phyloP scores from a whole-genome alignment of 2,329 filamentous ascomycete genomes.

The Simplicillium aogashimaense region DNA sequence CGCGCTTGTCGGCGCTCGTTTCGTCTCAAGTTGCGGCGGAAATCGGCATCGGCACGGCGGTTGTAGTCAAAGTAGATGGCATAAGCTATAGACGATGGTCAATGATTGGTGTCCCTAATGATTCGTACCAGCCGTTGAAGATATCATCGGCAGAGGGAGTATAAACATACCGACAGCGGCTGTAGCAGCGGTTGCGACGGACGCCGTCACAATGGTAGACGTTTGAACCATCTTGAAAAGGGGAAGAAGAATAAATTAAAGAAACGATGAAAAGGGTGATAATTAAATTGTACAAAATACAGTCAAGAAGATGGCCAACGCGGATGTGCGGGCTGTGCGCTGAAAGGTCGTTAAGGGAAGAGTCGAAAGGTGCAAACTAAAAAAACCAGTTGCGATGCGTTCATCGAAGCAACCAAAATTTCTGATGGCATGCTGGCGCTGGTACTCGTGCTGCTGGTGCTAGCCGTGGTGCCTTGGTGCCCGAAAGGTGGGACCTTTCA shows the following conservation, averaged over 20 bases:
- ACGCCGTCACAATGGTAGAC: conserved; percentile 48
- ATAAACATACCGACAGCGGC: conserved; percentile 45
- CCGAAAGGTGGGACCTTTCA: not conserved
- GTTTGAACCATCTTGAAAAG: conserved; percentile 33
- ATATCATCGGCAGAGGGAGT: conserved; percentile 4
- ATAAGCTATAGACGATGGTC: conserved; percentile 36
- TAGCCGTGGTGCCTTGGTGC: not conserved
- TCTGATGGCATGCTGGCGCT: conserved; percentile 3
- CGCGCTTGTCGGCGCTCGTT: conserved; percentile 66
- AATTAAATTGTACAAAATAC: not conserved
- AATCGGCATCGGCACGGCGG: conserved; percentile 53
- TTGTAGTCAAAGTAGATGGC: conserved; percentile 60
- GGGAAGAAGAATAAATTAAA: not conserved
- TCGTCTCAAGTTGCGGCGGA: conserved; percentile 59
- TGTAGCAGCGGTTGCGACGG: conserved; percentile 49
- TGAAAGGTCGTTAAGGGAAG: too few relatives aligned
- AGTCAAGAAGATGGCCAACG: not conserved
- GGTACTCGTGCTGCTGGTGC: conserved; percentile 1
- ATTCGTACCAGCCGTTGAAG: not conserved
- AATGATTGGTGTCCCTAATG: conserved; percentile 4
- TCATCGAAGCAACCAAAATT: conserved; percentile 2
- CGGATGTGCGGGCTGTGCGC: not conserved
- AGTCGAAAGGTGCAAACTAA: too few relatives aligned
- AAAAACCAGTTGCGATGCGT: conserved; percentile 4
- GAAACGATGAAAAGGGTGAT: conserved; percentile 2